These are phyloP conservation scores for Coemansia asiatica DNA, from an alignment of 192 early-diverging fungal species.

Conservation along the genomic window DNA sequence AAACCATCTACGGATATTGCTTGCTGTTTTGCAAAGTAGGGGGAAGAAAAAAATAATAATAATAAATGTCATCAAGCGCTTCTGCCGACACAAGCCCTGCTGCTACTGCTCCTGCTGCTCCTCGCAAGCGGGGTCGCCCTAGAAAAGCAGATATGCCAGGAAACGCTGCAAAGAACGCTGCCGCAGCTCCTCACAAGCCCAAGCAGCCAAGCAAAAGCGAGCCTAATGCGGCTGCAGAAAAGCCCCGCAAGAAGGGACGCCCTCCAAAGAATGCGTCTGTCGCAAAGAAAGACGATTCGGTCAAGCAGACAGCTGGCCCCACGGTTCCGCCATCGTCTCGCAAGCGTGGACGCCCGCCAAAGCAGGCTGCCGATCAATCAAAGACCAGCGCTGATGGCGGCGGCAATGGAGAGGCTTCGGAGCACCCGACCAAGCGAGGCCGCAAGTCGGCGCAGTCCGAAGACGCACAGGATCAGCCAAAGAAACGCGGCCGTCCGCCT, in stretches of 20 bases:
- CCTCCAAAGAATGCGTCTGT: not conserved
- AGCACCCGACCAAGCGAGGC: not conserved
- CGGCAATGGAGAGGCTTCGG: not conserved
- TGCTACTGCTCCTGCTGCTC: not conserved
- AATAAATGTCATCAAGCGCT: not conserved
- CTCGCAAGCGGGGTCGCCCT: slow-evolving; percentile 11
- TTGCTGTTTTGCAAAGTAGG: not conserved
- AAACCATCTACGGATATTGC: not conserved
- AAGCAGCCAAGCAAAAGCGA: not conserved
- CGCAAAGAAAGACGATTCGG: not conserved
- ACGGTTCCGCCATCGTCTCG: too few relatives aligned
- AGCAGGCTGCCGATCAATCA: not conserved
- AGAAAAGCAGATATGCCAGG: not conserved
- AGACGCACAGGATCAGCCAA: not conserved
- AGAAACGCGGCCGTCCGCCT: slow-evolving; percentile 5
- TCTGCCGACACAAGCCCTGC: not conserved
- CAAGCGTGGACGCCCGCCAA: not conserved
- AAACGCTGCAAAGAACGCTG: not conserved
- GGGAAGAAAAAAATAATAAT: not conserved
- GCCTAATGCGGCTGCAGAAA: not conserved
- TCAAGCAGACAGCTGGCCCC: not conserved
- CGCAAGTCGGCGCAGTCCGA: not conserved
- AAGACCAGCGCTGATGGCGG: too few relatives aligned
- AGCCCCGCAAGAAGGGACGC: slow-evolving; percentile 5
- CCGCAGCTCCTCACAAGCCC: not conserved